Evolutionary conservation across 345 rosid species (phyloP).

Genomic region (Geranium rotundifolium): DNA sequence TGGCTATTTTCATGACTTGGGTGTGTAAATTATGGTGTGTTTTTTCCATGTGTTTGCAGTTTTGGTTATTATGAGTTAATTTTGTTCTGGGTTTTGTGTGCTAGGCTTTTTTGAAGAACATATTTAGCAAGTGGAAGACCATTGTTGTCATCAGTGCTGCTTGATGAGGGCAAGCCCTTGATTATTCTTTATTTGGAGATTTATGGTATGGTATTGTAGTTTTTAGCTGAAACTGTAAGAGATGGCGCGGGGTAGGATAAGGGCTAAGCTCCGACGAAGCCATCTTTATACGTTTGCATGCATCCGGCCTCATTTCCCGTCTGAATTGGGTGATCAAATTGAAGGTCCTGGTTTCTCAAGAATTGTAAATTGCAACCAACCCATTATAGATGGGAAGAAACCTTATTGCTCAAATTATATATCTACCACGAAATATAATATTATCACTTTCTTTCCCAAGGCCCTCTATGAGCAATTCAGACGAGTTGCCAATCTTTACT

Average conservation of each 20-base stretch:
- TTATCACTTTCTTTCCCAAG: conserved; percentile 71
- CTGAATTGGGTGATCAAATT: conserved; percentile 39
- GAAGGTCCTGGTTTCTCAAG: conserved; percentile 72
- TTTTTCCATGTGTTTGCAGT: not conserved
- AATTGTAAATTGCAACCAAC: conserved; percentile 71
- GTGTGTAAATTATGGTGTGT: not conserved
- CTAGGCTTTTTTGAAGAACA: not conserved
- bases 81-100: not conserved
- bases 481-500: conserved; percentile 94
- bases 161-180: not conserved
- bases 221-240: conserved; percentile 12
- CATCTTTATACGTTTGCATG: conserved; percentile 73
- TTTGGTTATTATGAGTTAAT: not conserved
- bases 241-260: conserved; percentile 60
- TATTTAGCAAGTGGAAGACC: not conserved
- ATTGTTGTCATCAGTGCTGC: not conserved
- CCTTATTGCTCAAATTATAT: conserved; percentile 79
- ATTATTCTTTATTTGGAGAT: conserved; percentile 4
- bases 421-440: conserved; percentile 82
- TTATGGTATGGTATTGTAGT: conserved; percentile 8
- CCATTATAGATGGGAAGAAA: conserved; percentile 63
- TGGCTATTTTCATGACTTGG: not conserved
- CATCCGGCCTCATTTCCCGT: conserved; percentile 34
- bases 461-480: conserved; percentile 90
- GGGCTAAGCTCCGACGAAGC: conserved; percentile 55